These are phyloP conservation scores for Salvia sclarea DNA, from an alignment of 305 asterid species.

Conservation along the genomic window DNA sequence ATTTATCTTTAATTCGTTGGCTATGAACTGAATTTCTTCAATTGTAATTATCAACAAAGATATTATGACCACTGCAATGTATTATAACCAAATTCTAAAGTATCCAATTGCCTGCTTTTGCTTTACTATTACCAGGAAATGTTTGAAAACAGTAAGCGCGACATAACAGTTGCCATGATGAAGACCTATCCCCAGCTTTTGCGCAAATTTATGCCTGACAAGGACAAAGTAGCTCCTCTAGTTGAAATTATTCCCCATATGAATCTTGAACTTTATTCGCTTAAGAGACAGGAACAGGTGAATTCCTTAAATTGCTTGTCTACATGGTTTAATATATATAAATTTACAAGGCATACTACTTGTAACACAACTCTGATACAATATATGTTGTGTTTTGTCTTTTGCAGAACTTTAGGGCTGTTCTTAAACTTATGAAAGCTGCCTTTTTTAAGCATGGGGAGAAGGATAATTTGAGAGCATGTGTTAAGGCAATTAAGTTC, in stretches of 20 bases:
- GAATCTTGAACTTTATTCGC: conserved; percentile 89
- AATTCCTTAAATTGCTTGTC: conserved; percentile 23
- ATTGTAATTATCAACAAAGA: conserved; percentile 18
- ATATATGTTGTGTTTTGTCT: conserved; percentile 21
- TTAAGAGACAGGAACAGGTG: conserved; percentile 92
- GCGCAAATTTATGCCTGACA: conserved; percentile 86
- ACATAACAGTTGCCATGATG: conserved; percentile 83
- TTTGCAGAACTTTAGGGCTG: conserved; percentile 70
- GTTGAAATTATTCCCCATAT: conserved; percentile 72
- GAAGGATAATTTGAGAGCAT: conserved; percentile 88
- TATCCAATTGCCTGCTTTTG: conserved; percentile 25
- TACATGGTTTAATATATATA: conserved; percentile 22
- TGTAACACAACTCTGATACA: not conserved
- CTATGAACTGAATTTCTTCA: not conserved
- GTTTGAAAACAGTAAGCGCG: conserved; percentile 65
- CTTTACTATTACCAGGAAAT: conserved; percentile 57
- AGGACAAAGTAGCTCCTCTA: conserved; percentile 76
- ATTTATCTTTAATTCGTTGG: conserved; percentile 10
- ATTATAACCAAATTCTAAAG: conserved; percentile 2
- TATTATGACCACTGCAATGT: conserved; percentile 9
- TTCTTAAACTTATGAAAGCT: conserved; percentile 69
- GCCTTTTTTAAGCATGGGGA: conserved; percentile 89
- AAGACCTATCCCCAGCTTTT: conserved; percentile 81
- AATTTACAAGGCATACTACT: conserved; percentile 12
- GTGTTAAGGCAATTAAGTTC: conserved; percentile 80